Evolutionary conservation across 1,139 yeast species (phyloP).

Genomic region (Sugiyamaella pinicola): DNA sequence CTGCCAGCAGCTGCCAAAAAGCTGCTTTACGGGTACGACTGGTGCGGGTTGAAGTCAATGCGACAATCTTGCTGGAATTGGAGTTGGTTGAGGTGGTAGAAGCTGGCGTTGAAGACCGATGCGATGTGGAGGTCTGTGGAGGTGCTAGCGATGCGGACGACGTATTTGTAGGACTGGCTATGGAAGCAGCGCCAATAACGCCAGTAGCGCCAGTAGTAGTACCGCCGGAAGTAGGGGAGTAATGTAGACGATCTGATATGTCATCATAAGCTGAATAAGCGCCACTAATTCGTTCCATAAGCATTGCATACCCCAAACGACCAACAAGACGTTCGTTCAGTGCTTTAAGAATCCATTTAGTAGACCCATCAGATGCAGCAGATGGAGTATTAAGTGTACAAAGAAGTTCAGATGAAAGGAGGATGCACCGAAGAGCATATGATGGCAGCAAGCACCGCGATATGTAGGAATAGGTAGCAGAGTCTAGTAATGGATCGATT

Average conservation of each 20-base stretch:
- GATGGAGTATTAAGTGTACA: constrained; percentile 36
- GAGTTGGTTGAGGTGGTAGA: constrained; percentile 6
- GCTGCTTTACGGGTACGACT: constrained; percentile 73
- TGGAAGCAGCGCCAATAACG: too few species aligned
- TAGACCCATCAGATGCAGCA: constrained; percentile 42
- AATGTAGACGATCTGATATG: constrained; percentile 13
- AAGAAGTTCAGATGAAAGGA: constrained; percentile 45
- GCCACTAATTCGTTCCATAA: constrained; percentile 53
- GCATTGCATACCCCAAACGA: constrained; percentile 46
- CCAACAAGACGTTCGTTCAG: constrained; percentile 44
- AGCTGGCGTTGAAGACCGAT: constrained; percentile 16
- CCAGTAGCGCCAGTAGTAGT: too few species aligned
- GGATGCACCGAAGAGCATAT: constrained; percentile 55
- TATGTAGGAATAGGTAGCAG: constrained; percentile 61
- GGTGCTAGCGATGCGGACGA: constrained; percentile 8
- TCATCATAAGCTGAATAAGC: constrained; percentile 42
- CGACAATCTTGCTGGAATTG: constrained; percentile 9
- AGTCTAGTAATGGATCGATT: constrained; percentile 67
- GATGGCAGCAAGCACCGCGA: constrained; percentile 67
- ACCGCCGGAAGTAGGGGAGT: neutral
- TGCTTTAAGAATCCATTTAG: constrained; percentile 44
- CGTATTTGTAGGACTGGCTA: constrained; percentile 5
- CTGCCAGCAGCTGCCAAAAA: constrained; percentile 76
- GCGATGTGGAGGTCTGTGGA: neutral
- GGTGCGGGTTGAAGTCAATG: constrained; percentile 47